Evolutionary conservation across 2,329 filamentous ascomycete genomes (phyloP).

Genomic region (Nigrospora osmanthi): DNA sequence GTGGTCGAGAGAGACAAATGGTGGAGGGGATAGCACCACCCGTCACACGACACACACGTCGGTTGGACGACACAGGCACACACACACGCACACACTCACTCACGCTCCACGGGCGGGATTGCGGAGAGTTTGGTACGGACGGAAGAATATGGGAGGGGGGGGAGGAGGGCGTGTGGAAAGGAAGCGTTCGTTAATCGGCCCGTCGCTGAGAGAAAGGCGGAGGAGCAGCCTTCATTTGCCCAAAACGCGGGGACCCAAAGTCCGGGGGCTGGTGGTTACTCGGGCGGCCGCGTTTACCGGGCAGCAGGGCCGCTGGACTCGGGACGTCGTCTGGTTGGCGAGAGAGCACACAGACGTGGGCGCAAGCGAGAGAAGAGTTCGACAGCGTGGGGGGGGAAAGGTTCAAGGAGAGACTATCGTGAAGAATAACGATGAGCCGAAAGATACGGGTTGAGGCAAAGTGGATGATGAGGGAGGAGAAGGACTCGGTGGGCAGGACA

Average conservation of each 20-base stretch:
- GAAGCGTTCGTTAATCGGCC: slow-evolving; percentile 21
- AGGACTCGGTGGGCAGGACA: not conserved
- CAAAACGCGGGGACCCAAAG: slow-evolving; percentile 16
- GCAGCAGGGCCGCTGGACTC: no score
- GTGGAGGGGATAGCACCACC: no score
- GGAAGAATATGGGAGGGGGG: slow-evolving; percentile 11
- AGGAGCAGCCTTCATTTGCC: slow-evolving; percentile 15
- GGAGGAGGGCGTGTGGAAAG: slow-evolving; percentile 12
- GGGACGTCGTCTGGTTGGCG: no score
- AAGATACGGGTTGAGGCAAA: not conserved
- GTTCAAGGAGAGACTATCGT: slow-evolving; percentile 1
- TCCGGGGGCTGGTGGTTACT: slow-evolving; percentile 4
- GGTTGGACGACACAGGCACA: slow-evolving; percentile 2
- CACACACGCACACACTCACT: slow-evolving; percentile 2
- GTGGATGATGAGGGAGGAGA: not conserved
- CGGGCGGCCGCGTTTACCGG: not conserved
- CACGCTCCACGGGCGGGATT: slow-evolving; percentile 7
- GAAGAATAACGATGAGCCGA: not conserved
- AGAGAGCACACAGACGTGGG: no score
- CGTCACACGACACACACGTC: no score
- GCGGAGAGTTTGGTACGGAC: slow-evolving; percentile 8
- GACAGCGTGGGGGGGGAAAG: no score
- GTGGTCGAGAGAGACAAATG: not conserved
- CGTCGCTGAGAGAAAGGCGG: slow-evolving; percentile 22
- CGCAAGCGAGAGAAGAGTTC: no score